Evolutionary conservation across 331 rosid species (phyloP).

Genomic region (Pyracantha coccinea): DNA sequence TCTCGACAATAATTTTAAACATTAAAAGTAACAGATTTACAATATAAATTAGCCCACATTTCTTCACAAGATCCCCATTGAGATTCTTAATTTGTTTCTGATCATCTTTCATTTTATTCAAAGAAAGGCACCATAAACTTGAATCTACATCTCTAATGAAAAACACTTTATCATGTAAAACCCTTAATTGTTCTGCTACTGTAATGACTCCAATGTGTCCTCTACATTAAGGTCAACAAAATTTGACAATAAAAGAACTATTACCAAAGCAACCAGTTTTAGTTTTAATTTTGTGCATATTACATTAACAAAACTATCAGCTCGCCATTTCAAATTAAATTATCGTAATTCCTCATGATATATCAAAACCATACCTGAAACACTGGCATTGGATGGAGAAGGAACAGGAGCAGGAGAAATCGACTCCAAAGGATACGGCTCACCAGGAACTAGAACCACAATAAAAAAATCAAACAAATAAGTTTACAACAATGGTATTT

Average conservation of each 20-base stretch:
- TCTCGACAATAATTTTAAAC: background rate
- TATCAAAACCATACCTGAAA: conserved; percentile 45
- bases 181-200: background rate
- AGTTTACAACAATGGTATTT: background rate
- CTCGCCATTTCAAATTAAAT: background rate
- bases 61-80: background rate
- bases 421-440: conserved; percentile 57
- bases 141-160: background rate
- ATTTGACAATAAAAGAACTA: background rate
- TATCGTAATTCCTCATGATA: background rate
- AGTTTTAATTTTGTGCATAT: background rate
- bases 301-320: background rate
- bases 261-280: background rate
- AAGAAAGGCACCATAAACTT: background rate
- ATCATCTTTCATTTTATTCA: background rate
- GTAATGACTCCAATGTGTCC: background rate
- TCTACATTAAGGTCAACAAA: background rate
- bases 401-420: conserved; percentile 55
- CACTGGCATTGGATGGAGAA: conserved; percentile 32
- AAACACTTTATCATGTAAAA: background rate
- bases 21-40: background rate
- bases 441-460: conserved; percentile 76
- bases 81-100: background rate
- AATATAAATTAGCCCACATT: background rate
- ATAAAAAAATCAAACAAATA: background rate